Evolutionary conservation across 805 yeast species (phyloP).

Genomic region (Nakazawaea siamensis): DNA sequence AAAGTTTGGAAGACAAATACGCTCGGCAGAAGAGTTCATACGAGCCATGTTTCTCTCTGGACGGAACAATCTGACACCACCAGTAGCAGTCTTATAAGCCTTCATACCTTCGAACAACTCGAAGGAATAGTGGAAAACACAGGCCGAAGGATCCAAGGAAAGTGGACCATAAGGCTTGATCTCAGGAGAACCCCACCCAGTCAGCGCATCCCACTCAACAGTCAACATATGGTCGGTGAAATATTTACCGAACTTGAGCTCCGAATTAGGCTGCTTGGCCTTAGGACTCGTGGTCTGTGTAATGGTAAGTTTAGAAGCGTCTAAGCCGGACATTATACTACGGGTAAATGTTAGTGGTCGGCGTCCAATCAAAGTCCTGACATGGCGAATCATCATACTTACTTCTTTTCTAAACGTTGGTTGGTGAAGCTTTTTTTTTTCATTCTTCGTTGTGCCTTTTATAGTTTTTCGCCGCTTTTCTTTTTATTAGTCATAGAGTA

Average conservation of each 20-base stretch:
- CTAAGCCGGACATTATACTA: slow-evolving; percentile 29
- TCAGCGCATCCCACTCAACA: slow-evolving; percentile 67
- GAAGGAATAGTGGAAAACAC: slow-evolving; percentile 92
- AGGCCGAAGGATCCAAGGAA: slow-evolving; percentile 75
- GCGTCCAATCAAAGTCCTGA: neutral
- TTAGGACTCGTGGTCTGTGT: slow-evolving; percentile 42
- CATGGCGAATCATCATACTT: neutral
- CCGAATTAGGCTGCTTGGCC: slow-evolving; percentile 46
- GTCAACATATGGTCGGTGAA: slow-evolving; percentile 89
- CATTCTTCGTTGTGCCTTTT: neutral
- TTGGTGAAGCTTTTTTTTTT: neutral
- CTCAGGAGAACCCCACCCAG: slow-evolving; percentile 87
- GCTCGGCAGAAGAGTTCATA: slow-evolving; percentile 80
- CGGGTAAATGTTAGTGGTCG: neutral
- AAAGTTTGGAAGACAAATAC: slow-evolving; percentile 85
- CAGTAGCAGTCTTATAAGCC: slow-evolving; percentile 67
- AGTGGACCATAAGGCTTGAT: slow-evolving; percentile 80
- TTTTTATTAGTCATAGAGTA: no score
- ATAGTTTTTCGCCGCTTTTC: neutral
- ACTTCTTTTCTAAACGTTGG: neutral
- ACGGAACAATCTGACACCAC: slow-evolving; percentile 76
- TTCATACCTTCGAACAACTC: slow-evolving; percentile 95
- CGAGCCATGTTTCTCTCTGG: slow-evolving; percentile 88
- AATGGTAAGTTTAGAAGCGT: slow-evolving; percentile 45
- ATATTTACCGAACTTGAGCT: slow-evolving; percentile 61